Percentiles rank a stretch among this genome's conserved stretches.
Conservation (phyloP, 768 basidiomycete genomes). For the Trametes maxima region DNA sequence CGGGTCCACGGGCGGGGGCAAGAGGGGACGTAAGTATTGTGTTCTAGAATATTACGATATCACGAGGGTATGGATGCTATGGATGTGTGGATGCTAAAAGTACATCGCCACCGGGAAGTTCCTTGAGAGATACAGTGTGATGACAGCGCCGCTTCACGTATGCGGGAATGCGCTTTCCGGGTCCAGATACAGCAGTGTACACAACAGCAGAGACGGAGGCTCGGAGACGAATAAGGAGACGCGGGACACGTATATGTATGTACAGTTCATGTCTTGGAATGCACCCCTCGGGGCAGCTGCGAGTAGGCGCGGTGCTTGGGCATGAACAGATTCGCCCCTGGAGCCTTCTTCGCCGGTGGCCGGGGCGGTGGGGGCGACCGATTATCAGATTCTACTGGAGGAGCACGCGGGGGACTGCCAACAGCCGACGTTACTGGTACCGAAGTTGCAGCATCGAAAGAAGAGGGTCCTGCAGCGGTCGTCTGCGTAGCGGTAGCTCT, state of each 20-base stretch:
- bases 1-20: not conserved
- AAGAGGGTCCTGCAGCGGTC: slow-evolving; percentile 2
- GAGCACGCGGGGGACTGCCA: slow-evolving; percentile 1
- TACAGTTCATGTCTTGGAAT: slow-evolving; percentile 15
- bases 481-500: not conserved
- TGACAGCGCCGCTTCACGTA: slow-evolving; percentile 7
- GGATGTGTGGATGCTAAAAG: slow-evolving; percentile 14
- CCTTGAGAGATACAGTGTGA: slow-evolving; percentile 8
- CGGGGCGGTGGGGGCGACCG: slow-evolving; percentile 39
- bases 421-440: slow-evolving; percentile 21
- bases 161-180: not conserved
- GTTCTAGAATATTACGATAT: slow-evolving; percentile 11
- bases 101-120: slow-evolving; percentile 15
- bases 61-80: slow-evolving; percentile 12
- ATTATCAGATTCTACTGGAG: slow-evolving; percentile 27
- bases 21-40: not conserved
- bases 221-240: not conserved
- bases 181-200: slow-evolving; percentile 13
- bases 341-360: slow-evolving; percentile 57
- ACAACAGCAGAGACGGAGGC: not conserved
- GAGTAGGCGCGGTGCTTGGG: slow-evolving; percentile 70
- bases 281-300: slow-evolving; percentile 29
- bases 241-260: not conserved
- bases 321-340: slow-evolving; percentile 65
- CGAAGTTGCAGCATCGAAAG: slow-evolving; percentile 16